phyloP scores from a whole-genome alignment of 2,329 filamentous ascomycete species.

The Monosporascus cannonballus region DNA sequence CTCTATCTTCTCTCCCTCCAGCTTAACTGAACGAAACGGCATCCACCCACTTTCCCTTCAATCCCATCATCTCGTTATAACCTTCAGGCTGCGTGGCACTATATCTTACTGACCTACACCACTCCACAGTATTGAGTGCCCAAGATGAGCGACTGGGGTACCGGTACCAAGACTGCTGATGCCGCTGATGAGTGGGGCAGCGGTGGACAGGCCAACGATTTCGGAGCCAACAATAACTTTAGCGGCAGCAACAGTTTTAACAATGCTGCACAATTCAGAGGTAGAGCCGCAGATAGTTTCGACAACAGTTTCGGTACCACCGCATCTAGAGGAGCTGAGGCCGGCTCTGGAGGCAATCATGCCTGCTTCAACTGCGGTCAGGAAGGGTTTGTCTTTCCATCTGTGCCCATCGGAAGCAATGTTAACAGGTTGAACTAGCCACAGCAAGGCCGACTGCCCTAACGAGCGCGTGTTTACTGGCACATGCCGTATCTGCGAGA shows the following conservation, averaged over 20 bases:
- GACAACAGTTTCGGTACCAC: slow-evolving; percentile 1
- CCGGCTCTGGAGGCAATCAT: slow-evolving; percentile 10
- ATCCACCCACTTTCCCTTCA: neutral
- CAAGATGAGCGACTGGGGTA: slow-evolving; percentile 12
- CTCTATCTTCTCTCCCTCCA: too few relatives aligned
- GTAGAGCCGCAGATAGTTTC: slow-evolving; percentile 9
- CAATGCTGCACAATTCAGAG: slow-evolving; percentile 6
- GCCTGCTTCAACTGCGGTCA: slow-evolving; percentile 57
- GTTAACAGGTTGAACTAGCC: slow-evolving; percentile 31
- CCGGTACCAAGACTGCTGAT: neutral
- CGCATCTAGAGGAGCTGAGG: slow-evolving; percentile 4
- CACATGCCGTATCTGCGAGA: slow-evolving; percentile 43
- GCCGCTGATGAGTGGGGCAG: neutral
- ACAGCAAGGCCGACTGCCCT: slow-evolving; percentile 57
- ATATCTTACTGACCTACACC: slow-evolving; percentile 7
- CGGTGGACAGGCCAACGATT: slow-evolving; percentile 1
- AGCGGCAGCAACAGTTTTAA: slow-evolving; percentile 5
- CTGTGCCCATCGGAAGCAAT: slow-evolving; percentile 3
- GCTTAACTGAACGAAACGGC: too few relatives aligned
- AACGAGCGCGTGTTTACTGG: slow-evolving; percentile 47
- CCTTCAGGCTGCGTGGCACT: neutral
- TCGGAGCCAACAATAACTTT: slow-evolving; percentile 6
- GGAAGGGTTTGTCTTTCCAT: slow-evolving; percentile 31
- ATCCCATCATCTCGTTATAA: neutral
- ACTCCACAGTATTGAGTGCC: neutral